Conservation (phyloP, 352 stramenopile species). For the Phytophthora meadii region DNA sequence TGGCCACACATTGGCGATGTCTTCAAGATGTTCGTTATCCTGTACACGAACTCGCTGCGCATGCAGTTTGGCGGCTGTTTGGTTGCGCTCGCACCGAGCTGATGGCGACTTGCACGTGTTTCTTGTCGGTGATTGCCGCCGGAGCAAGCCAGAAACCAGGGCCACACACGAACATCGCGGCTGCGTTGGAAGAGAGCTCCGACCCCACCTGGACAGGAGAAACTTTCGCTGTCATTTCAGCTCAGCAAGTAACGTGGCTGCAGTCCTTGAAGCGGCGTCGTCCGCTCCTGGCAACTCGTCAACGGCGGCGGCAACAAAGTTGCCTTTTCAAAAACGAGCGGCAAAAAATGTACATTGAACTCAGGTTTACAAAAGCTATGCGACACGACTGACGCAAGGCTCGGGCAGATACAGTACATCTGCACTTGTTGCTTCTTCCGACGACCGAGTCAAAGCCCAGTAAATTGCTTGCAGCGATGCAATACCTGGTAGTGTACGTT, state of each 20-base stretch:
- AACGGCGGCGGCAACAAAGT: slow-evolving; percentile 14
- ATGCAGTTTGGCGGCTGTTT: slow-evolving; percentile 25
- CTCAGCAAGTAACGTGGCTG: slow-evolving; percentile 12
- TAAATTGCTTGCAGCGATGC: too few species aligned
- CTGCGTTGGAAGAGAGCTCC: slow-evolving; percentile 16
- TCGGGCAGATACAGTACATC: slow-evolving; percentile 6
- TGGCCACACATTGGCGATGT: neutral
- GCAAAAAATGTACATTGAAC: slow-evolving; percentile 21
- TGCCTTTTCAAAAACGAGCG: slow-evolving; percentile 15
- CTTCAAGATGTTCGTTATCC: neutral
- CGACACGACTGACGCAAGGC: slow-evolving; percentile 32
- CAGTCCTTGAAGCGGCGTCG: slow-evolving; percentile 21
- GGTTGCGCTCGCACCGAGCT: slow-evolving; percentile 15
- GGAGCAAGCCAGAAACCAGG: slow-evolving; percentile 30
- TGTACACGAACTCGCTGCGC: too few species aligned
- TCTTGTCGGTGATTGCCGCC: slow-evolving; percentile 24
- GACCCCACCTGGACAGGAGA: slow-evolving; percentile 19
- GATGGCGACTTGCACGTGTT: slow-evolving; percentile 24
- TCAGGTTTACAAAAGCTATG: slow-evolving; percentile 24
- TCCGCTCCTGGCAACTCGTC: slow-evolving; percentile 7
- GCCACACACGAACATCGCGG: slow-evolving; percentile 11
- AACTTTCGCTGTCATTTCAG: slow-evolving; percentile 24
- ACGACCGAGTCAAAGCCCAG: neutral
- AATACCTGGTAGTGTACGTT: too few species aligned
- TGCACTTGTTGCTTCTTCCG: slow-evolving; percentile 9